Evolutionary conservation across 768 basidiomycete genomes (phyloP).

Genomic region (Chalciporus chontae): DNA sequence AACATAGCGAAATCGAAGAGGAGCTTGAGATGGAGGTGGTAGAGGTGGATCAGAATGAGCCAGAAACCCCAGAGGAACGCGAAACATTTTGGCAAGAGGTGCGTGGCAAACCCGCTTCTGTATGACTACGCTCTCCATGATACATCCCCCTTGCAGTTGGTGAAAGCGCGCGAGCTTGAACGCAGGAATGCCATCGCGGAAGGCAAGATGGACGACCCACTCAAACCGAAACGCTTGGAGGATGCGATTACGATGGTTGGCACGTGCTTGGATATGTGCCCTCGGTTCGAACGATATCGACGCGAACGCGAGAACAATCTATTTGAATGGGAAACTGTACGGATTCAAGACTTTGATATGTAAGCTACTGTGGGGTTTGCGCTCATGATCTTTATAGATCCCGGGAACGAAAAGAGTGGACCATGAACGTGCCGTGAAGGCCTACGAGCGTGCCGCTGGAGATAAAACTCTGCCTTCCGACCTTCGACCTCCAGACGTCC

Average conservation of each 20-base stretch:
- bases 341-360: conserved; percentile 21
- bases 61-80: conserved; percentile 59
- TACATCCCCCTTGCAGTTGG: conserved; percentile 43
- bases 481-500: conserved; percentile 79
- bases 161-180: conserved; percentile 70
- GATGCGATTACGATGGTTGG: conserved; percentile 93
- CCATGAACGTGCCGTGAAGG: conserved; percentile 86
- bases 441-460: conserved; percentile 92
- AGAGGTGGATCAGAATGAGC: conserved; percentile 46
- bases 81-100: conserved; percentile 75
- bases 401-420: conserved; percentile 84
- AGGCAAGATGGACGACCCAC: conserved; percentile 86
- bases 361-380: conserved; percentile 7
- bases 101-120: conserved; percentile 23
- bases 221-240: conserved; percentile 73
- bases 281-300: conserved; percentile 87
- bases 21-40: conserved; percentile 26
- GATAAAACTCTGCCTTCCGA: conserved; percentile 91
- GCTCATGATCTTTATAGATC: conserved; percentile 51
- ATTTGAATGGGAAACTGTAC: conserved; percentile 80
- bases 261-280: conserved; percentile 93
- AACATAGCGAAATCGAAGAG: conserved; percentile 34
- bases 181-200: conserved; percentile 71
- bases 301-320: conserved; percentile 88
- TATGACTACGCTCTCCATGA: conserved; percentile 20